Evolutionary conservation across 2,329 filamentous ascomycete genomes (phyloP).

Genomic region (Paecilomyces sp.): DNA sequence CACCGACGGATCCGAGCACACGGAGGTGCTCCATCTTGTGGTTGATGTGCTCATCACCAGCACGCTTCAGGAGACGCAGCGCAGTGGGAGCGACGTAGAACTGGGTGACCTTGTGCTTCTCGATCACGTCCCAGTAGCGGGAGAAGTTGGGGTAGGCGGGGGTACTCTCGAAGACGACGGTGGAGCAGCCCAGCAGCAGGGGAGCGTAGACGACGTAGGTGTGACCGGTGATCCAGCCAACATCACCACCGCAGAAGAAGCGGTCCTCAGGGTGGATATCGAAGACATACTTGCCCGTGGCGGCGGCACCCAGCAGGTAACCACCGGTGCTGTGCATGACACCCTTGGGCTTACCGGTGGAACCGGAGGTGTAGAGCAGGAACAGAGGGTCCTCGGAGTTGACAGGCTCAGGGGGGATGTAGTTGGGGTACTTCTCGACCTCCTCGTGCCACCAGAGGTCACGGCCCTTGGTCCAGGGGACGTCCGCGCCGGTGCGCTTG

Average conservation of each 20-base stretch:
- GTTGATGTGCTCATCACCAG: conserved; percentile 86
- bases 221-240: conserved; percentile 98
- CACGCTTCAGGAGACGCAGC: conserved; percentile 85
- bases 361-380: conserved; percentile 95
- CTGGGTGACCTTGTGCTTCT: conserved; percentile 89
- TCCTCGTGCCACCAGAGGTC: conserved; percentile 99
- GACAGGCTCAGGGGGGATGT: conserved; percentile 82
- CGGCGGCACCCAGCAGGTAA: conserved; percentile 87
- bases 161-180: conserved; percentile 95
- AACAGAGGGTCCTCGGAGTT: conserved; percentile 94
- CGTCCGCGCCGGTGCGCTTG: conserved; percentile 88
- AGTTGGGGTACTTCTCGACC: conserved; percentile 90
- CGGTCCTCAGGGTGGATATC: conserved; percentile 90
- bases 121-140: conserved; percentile 97
- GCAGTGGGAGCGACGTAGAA: conserved; percentile 98
- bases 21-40: conserved; percentile 82
- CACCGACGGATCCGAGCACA: conserved; percentile 88
- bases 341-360: conserved; percentile 97
- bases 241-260: conserved; percentile 97
- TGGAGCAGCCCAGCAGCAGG: conserved; percentile 83
- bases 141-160: conserved; percentile 97
- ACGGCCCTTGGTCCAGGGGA: conserved; percentile 81
- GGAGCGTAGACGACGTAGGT: conserved; percentile 98
- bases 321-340: conserved; percentile 96
- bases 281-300: conserved; percentile 97